Base-by-base conservation (phyloP, 1,284 basidiomycete genomes). In the Vanrija humicola region DNA sequence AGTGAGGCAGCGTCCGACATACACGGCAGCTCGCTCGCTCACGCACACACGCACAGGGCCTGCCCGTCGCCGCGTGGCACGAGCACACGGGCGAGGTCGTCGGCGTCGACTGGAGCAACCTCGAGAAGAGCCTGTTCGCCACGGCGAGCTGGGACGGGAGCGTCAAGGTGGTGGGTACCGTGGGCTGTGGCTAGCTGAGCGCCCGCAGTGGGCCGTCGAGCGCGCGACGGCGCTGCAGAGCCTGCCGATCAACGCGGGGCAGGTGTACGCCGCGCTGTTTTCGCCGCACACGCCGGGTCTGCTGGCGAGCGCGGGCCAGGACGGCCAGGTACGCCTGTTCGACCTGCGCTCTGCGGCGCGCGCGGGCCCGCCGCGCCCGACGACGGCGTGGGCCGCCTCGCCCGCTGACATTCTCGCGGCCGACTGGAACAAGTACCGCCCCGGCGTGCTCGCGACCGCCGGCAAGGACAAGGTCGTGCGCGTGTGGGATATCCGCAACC, bases 21-120 rank as follows among this genome's bases (percentile, higher is more conserved):
- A 18, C n/a, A n/a, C n/a, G n/a, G 21, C 21, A 23, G 21, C 21
- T 23, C n/a, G n/a, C n/a, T n/a, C n/a, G n/a, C n/a, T n/a, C n/a
- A n/a, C n/a, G 26, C 34, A 45, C 46, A 48, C 15, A 54, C 18
- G 21, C 28, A n/a, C 52, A 75, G 67, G 67, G 64, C 6, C 63
- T 67, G 1, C 95, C 95, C 0, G 88, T 98, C 55, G 84, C 86
- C 55, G 85, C 85, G 49, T 98, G 94, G 94, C 86, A 90, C 63
- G 95, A 98, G 75, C 95, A 98, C 73, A 83, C 85, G 6, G 83
- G 87, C 44, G 95, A 98, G 71, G 90, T 93, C 6, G 94, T 91
- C 77, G 88, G 88, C n/a, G 84, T 97, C 12, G 91, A 98, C 74
- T 98, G 95, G 95, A 94, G 89, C 62, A 98, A 97, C 74, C 77